These are phyloP conservation scores for Zea luxurians DNA, from an alignment of 176 grass and related monocot genomes.

Conservation along the genomic window DNA sequence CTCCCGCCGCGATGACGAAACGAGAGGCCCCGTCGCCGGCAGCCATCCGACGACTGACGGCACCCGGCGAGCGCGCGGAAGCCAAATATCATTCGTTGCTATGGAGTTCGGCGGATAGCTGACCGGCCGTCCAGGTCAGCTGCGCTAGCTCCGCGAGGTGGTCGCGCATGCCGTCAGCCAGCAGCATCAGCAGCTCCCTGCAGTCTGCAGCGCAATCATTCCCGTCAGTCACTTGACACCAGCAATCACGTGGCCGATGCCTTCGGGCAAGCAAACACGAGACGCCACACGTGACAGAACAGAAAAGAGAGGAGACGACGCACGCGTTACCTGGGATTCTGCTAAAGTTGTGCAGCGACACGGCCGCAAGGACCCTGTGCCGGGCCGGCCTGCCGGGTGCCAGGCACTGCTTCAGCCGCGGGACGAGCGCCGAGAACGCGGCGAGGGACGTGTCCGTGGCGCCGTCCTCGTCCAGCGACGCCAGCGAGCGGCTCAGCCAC, in stretches of 20 bases:
- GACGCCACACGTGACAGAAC: background rate
- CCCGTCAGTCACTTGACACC: background rate
- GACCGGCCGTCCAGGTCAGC: constrained; percentile 45
- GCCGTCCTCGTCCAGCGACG: background rate
- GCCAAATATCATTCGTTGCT: constrained; percentile 21
- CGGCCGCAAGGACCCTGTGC: constrained; percentile 47
- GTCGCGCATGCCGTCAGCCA: constrained; percentile 39
- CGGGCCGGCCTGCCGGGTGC: background rate
- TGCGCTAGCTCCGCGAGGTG: constrained; percentile 36
- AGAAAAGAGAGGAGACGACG: background rate
- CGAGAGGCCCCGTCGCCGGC: background rate
- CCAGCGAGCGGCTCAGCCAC: constrained; percentile 58
- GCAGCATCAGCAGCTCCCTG: constrained; percentile 49
- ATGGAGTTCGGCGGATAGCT: constrained; percentile 38
- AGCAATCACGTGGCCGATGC: background rate
- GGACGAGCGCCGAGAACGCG: constrained; percentile 56
- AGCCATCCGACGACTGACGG: background rate
- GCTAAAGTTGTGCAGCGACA: constrained; percentile 55
- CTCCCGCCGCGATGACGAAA: background rate
- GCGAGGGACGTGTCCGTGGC: constrained; percentile 39
- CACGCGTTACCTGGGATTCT: constrained; percentile 43
- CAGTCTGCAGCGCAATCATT: constrained; percentile 38
- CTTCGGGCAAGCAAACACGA: background rate
- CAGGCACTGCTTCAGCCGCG: constrained; percentile 40
- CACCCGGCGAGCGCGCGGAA: background rate